Evolutionary conservation across 2,329 filamentous ascomycete species (phyloP), one percentile per base, ranked within the genome.

Genomic region (Eurotiales sp.): DNA sequence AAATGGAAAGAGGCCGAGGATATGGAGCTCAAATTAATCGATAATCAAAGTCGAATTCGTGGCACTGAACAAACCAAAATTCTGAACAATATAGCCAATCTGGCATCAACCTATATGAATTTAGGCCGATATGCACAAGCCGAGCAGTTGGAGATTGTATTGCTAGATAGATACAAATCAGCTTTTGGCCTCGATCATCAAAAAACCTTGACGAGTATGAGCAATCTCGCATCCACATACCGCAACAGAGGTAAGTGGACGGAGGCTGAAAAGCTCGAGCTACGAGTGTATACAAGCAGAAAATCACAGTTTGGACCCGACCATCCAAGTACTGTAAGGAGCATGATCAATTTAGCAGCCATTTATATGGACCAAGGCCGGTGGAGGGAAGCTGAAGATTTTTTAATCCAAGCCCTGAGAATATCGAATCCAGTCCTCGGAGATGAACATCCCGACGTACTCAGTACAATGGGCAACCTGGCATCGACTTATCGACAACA

Each of bases 321-420:
- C 27, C 56, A 59, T 55, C 55, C 55, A 15, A 46, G 54, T 41
- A 59, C 58, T 10, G 40, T 59, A 27, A 56, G 29, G 8, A 58
- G 30, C 42, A 53, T 59, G 40, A 49, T 52, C 44, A 55, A 58
- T 29, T 34, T 46, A 23, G 43, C 40, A 11, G 14, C 19, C 22
- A n/a, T 15, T 23, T n/a, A 22, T 23, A n/a, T 15, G 14, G 6
- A 21, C n/a, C 40, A 43, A 27, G 40, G 40, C 4, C 12, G 19
- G 40, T 43, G 14, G 6, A 21, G 19, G 19, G 40, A 43, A 21
- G 15, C 40, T n/a, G 40, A 46, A 21, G 19, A 17, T 7, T n/a
- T 46, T 8, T 7, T 21, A 34, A 17, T 7, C 14, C 21, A 54
- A 46, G 46, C 29, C 21, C 10, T 55, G 14, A 39, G 50, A 32